Conservation (phyloP, 2,329 filamentous ascomycete species). For the Clonostachys chloroleuca region DNA sequence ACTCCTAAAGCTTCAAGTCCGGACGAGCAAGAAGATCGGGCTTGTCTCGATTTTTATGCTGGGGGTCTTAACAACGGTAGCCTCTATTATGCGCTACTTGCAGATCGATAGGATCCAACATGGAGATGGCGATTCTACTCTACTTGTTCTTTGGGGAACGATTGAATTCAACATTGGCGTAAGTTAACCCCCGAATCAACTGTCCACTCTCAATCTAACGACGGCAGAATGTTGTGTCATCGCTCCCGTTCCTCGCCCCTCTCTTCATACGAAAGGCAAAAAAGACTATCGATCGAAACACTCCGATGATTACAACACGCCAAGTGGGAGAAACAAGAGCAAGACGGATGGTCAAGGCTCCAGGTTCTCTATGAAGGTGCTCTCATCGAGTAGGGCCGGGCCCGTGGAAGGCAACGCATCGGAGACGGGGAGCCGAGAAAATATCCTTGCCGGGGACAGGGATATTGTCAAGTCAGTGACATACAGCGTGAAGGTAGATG, state of each 20-base stretch:
- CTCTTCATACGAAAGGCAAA: conserved; percentile 34
- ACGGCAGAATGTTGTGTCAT: conserved; percentile 38
- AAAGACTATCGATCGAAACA: conserved; percentile 31
- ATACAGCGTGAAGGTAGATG: conserved; percentile 31
- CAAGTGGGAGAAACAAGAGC: conserved; percentile 3
- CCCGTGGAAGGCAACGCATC: conserved; percentile 22
- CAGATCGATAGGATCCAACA: conserved; percentile 45
- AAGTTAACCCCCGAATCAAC: conserved; percentile 13
- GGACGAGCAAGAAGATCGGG: conserved; percentile 40
- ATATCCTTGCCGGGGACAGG: conserved; percentile 25
- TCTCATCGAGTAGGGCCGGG: conserved; percentile 20
- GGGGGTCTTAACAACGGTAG: conserved; percentile 50
- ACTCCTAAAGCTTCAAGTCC: conserved; percentile 41
- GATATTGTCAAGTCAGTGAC: conserved; percentile 34
- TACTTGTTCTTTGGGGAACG: conserved; percentile 51
- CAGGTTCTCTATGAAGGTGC: conserved; percentile 16
- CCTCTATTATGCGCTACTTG: conserved; percentile 45
- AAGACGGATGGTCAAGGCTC: conserved; percentile 3
- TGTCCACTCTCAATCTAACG: not conserved
- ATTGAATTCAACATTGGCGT: conserved; percentile 55
- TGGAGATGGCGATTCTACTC: conserved; percentile 49
- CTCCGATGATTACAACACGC: not conserved
- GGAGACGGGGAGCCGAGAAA: conserved; percentile 27
- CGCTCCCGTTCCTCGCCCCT: conserved; percentile 37
- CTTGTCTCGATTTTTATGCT: conserved; percentile 46